Base-by-base conservation (phyloP, 2,329 filamentous ascomycete species). In the Lasiodiplodia theobromae region DNA sequence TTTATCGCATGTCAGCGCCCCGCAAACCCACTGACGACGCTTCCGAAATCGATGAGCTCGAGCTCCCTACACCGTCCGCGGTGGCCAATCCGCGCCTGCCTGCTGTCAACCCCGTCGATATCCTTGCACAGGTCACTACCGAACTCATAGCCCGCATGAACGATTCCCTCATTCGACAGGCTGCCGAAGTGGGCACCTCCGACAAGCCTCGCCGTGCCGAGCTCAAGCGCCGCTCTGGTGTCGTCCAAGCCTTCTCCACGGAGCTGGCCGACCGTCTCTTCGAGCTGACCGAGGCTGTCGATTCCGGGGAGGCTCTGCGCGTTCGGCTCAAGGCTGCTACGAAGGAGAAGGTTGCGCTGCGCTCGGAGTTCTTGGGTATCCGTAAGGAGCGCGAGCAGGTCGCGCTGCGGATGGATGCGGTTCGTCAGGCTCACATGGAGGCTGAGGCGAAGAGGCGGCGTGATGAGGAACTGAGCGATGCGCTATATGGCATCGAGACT, bases 251-350 rank as follows among this genome's bases (percentile, higher is more conserved):
- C 5, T 87, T 84, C 72, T 80, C 81, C 16, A 76, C 80, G 10
- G 82, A 84, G 62, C 75, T 87, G 21, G 81, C 83, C 21, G 82
- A 83, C 34, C 81, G 83, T 25, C 75, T 87, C 2, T 81, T 86
- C 56, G 82, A 84, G 53, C 75, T 87, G 34, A 86, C 84, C 69
- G 84, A 85, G 71, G 81, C 85, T 25, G 80, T 86, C 3, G 83
- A 87, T 69, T 82, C 83, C 66, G 82, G 85, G 56, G 83, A 81
- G 68, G 76, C 80, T 2, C 79, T 86, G 28, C 80, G 81, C 31
- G 77, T 81, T 62, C 82, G 83, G 68, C 72, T 84, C 56, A 83
- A 81, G 68, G 78, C 74, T 71, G 81, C 79, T 70, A 83, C 80
- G 74, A 82, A 77, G 70, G 82, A 80, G 73, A 83, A 82, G 75